Evolutionary conservation across 2,329 filamentous ascomycete species (phyloP), one percentile per base, ranked within the genome.

Genomic region (Fusarium verrucosum): DNA sequence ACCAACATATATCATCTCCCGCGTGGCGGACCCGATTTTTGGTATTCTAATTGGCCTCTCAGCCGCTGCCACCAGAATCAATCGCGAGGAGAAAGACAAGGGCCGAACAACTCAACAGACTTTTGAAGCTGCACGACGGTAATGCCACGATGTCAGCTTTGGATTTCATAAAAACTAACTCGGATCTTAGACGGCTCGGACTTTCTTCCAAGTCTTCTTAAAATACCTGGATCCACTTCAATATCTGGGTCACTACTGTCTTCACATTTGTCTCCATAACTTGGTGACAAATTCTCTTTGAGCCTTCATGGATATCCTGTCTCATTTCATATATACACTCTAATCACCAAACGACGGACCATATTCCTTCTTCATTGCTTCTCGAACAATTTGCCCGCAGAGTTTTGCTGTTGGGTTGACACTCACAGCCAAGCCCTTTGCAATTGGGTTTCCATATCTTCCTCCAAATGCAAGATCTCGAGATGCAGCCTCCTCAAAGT

Each of bases 311-410:
- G 28, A 38, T 54, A 53, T 52, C 46, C 47, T 53, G 23, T 44
- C 49, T 40, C 45, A 42, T 52, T 45, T 20, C 60, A 54, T 41
- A 55, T 25, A 37, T 49, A 57, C 54, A 62, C 37, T 41, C 11
- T 66, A 81, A 51, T 70, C 71, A 26, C 78, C 78, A 72, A 81
- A 83, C 10, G 76, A 79, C n/a, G 81, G 78, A 1, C 84, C 85
- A 68, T 88, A 89, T 73, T 90, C 88, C 74, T 86, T 88, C 78
- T 83, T 88, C 86, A 90, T 87, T 44, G 87, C 88, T 75, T 89
- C 86, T 45, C 85, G 82, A 33, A 91, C 88, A 73, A 90, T 90
- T 69, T 88, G 82, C 3, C 88, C 88, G 70, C 88, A 91, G 38
- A 90, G 77, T 77, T 90, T 90, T 4, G 88, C 87, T 16, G 86